Percentiles rank a stretch among this genome's conserved stretches.
These are phyloP conservation scores for Capsella rubella DNA, from an alignment of 441 rosid species.

Conservation along the genomic window DNA sequence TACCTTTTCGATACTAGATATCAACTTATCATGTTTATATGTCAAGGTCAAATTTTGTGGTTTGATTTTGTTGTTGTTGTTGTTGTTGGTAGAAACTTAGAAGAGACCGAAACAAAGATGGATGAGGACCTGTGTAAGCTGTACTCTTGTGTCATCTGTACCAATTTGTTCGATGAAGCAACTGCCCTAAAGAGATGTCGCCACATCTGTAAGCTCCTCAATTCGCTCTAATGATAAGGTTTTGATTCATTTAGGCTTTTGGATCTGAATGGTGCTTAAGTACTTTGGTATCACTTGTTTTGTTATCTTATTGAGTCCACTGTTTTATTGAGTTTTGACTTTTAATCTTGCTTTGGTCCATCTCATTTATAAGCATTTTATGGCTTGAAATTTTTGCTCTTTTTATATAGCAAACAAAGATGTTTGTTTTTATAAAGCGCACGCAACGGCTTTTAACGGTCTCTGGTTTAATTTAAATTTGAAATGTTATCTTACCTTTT, in stretches of 20 bases:
- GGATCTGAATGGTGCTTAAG: not conserved
- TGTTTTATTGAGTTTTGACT: not conserved
- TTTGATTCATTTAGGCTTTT: not conserved
- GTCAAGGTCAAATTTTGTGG: not conserved
- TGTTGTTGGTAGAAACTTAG: not conserved
- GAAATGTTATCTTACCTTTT: too few species aligned
- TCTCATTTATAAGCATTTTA: not conserved
- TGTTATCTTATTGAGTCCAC: not conserved
- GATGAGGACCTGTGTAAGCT: not conserved
- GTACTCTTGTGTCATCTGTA: not conserved
- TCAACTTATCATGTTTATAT: not conserved
- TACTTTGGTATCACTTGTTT: not conserved
- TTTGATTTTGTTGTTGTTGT: not conserved
- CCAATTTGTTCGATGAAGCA: not conserved
- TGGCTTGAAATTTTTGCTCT: not conserved
- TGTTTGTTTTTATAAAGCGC: too few species aligned
- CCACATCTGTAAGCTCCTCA: conserved; percentile 3
- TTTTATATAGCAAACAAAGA: too few species aligned
- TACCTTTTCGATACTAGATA: not conserved
- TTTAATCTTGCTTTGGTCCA: not conserved
- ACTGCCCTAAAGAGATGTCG: not conserved
- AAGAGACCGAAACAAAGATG: not conserved
- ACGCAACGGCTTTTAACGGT: too few species aligned
- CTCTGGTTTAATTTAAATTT: too few species aligned
- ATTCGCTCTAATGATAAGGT: not conserved